These are phyloP conservation scores for Solanum gracilifrons DNA, from an alignment of 257 asterid species.

Conservation along the genomic window DNA sequence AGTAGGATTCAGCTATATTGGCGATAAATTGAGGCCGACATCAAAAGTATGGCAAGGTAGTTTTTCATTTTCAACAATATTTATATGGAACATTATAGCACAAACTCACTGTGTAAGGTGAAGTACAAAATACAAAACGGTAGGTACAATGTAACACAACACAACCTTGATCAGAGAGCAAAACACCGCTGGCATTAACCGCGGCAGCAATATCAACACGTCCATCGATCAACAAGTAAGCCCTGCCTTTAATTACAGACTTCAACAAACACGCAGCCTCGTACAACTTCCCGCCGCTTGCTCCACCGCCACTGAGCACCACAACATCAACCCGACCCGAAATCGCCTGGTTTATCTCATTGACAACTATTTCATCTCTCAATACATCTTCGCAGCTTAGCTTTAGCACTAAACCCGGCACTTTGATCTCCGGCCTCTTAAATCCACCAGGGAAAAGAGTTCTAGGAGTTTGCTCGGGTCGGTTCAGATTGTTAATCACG, in stretches of 20 bases:
- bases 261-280: conserved; percentile 84
- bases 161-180: conserved; percentile 91
- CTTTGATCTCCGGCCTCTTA: conserved; percentile 90
- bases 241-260: conserved; percentile 65
- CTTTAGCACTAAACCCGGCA: conserved; percentile 57
- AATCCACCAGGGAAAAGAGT: conserved; percentile 83
- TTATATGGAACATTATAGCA: background rate
- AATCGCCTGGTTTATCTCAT: conserved; percentile 53
- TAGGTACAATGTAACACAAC: background rate
- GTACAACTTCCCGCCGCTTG: conserved; percentile 57
- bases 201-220: conserved; percentile 89
- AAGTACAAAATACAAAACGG: background rate
- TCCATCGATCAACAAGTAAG: conserved; percentile 77
- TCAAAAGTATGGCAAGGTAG: background rate
- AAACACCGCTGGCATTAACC: conserved; percentile 73
- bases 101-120: background rate
- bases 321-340: conserved; percentile 62
- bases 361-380: conserved; percentile 30
- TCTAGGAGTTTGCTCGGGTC: conserved; percentile 35
- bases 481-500: conserved; percentile 27
- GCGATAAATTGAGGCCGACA: background rate
- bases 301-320: conserved; percentile 59
- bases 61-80: background rate
- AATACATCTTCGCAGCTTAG: conserved; percentile 47
- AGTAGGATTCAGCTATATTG: background rate